A percentile compares a stretch with the other conserved stretches of the same genome.
phyloP scores from a whole-genome alignment of 179 eudicot species.

The Beta corolliflora region DNA sequence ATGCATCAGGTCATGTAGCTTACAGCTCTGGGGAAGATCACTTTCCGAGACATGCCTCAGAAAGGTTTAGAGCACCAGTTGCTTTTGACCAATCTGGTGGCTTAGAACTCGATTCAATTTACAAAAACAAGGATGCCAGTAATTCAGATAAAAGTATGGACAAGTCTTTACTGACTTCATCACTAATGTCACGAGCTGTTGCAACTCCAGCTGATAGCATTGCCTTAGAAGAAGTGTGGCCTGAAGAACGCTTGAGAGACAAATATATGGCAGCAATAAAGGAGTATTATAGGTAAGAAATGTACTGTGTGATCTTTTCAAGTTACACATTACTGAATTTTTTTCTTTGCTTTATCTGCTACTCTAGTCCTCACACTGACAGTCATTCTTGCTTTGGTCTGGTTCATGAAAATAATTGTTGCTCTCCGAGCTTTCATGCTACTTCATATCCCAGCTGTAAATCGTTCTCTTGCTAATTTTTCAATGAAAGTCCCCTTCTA shows the following conservation, averaged over 20 bases:
- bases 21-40: conserved; percentile 52
- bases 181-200: conserved; percentile 32
- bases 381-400: background rate
- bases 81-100: conserved; percentile 43
- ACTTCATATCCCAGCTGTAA: background rate
- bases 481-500: background rate
- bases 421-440: background rate
- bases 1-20: conserved; percentile 49
- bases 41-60: conserved; percentile 40
- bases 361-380: background rate
- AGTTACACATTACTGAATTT: background rate
- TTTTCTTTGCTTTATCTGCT: background rate
- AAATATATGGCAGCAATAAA: conserved; percentile 68
- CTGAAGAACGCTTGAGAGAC: conserved; percentile 71
- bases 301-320: background rate
- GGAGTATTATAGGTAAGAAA: conserved; percentile 79
- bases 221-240: conserved; percentile 49
- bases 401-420: background rate
- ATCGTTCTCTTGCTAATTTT: background rate
- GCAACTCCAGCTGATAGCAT: conserved; percentile 31
- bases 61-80: conserved; percentile 38
- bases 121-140: conserved; percentile 42
- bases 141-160: conserved; percentile 25
- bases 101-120: conserved; percentile 37
- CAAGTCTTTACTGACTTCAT: conserved; percentile 40